These are phyloP conservation scores for Penicillium canescens DNA, from an alignment of 495 filamentous ascomycete species.

Conservation along the genomic window DNA sequence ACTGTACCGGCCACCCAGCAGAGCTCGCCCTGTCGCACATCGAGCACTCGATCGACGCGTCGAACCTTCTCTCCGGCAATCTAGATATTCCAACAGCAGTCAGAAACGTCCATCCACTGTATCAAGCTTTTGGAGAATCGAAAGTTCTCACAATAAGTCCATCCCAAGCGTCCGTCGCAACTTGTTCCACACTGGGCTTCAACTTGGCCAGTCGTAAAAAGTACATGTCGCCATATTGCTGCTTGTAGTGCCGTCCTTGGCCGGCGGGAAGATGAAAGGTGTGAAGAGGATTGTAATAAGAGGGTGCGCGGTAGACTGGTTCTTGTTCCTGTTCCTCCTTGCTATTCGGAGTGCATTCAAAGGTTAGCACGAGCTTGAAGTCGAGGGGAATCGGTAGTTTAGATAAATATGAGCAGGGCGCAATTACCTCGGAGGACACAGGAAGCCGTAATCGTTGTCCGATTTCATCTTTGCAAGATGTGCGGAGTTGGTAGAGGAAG, in stretches of 20 bases:
- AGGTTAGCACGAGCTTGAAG: slow-evolving; percentile 19
- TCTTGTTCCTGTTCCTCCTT: slow-evolving; percentile 43
- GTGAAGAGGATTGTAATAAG: slow-evolving; percentile 71
- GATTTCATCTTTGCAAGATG: slow-evolving; percentile 24
- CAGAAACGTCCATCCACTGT: background rate
- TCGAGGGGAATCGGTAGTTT: background rate
- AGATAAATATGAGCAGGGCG: background rate
- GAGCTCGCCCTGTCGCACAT: slow-evolving; percentile 92
- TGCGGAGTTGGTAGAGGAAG: slow-evolving; percentile 6
- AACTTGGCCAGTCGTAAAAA: slow-evolving; percentile 86
- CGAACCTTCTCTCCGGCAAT: slow-evolving; percentile 75
- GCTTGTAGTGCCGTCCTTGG: slow-evolving; percentile 75
- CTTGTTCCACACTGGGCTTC: slow-evolving; percentile 76
- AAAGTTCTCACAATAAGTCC: slow-evolving; percentile 56
- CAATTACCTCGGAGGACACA: slow-evolving; percentile 39
- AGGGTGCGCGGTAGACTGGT: slow-evolving; percentile 48
- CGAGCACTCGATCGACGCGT: slow-evolving; percentile 81
- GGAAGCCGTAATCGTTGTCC: slow-evolving; percentile 32
- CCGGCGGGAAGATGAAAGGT: slow-evolving; percentile 71
- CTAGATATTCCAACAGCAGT: slow-evolving; percentile 27
- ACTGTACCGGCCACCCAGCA: slow-evolving; percentile 96
- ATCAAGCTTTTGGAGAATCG: background rate
- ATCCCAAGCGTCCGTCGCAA: slow-evolving; percentile 75
- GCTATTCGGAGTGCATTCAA: slow-evolving; percentile 20
- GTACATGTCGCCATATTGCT: slow-evolving; percentile 98